Evolutionary conservation across 176 grass and related monocot species (phyloP), one percentile per base, ranked within the genome.

Genomic region (Phragmites australis): DNA sequence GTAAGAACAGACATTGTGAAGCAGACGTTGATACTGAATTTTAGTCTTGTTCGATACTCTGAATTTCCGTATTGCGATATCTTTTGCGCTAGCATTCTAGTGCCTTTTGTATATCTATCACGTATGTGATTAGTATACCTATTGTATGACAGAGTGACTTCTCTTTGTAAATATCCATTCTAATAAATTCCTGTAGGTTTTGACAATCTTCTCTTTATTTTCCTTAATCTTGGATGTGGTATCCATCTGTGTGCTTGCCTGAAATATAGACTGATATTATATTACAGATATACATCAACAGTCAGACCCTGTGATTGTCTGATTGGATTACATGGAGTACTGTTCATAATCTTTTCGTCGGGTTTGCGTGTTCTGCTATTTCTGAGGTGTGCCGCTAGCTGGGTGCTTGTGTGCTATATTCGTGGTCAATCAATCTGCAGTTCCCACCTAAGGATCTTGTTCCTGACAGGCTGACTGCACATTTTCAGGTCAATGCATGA

Each of bases 231-330:
- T 37, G 34, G 34, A 32, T 60, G 29, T 77, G 53, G 15, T 18
- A 49, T 50, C 9, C 68, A 49, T 68, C 58, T 68, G 44, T 46
- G 7, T 68, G n/a, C 8, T 77, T 58, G 45, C 31, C 72, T 84
- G 73, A 40, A 40, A 11, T 83, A 19, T 54, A 29, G 34, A 72
- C 19, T 65, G 22, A 10, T 54, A 80, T 53, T 17, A 0, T 5
- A 15, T 7, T 53, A 74, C 2, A 9, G 30, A 71, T 54, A 40
- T 75, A 39, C 17, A 76, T 45, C 53, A 59, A 13, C 3, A 60
- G 5, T 34, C 43, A 22, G 29, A 22, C 7, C 25, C 6, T 64
- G 17, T 32, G 45, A 50, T 50, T 31, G 29, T 27, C 16, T 48
- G 27, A 22, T 50, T 32, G 3, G 43, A 5, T 30, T 6, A 9